Conservation (phyloP, 164 flowering plant species). For the Piper betle region DNA sequence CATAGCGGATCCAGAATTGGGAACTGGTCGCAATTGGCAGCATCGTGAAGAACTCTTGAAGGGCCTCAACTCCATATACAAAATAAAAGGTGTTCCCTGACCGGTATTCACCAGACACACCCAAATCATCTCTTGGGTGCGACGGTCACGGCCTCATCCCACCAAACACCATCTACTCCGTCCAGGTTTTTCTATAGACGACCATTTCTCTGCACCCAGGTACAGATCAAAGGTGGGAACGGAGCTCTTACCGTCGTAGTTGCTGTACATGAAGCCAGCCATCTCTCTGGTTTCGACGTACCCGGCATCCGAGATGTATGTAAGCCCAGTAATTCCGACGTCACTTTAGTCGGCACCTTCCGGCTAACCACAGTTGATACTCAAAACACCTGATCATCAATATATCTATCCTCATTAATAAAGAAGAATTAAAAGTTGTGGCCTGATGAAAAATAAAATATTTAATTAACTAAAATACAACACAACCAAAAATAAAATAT, state of each 20-base stretch:
- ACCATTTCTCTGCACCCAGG: conserved; percentile 26
- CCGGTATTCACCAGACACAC: conserved; percentile 31
- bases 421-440: too few species aligned
- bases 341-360: too few species aligned
- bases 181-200: conserved; percentile 6
- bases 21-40: conserved; percentile 8
- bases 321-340: too few species aligned
- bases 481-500: too few species aligned
- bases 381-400: too few species aligned
- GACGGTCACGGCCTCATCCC: conserved; percentile 19
- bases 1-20: conserved; percentile 10
- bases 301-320: too few species aligned
- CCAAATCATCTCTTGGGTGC: conserved; percentile 7
- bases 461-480: too few species aligned
- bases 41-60: conserved; percentile 6
- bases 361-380: too few species aligned
- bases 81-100: conserved; percentile 30
- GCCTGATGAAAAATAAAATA: too few species aligned
- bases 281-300: too few species aligned
- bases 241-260: conserved; percentile 14
- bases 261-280: conserved; percentile 7
- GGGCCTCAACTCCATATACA: conserved; percentile 26
- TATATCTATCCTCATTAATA: too few species aligned
- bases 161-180: not conserved
- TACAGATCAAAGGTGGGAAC: conserved; percentile 29